Evolutionary conservation across 2,329 filamentous ascomycete genomes (phyloP).

Genomic region (Laburnicola sp.): DNA sequence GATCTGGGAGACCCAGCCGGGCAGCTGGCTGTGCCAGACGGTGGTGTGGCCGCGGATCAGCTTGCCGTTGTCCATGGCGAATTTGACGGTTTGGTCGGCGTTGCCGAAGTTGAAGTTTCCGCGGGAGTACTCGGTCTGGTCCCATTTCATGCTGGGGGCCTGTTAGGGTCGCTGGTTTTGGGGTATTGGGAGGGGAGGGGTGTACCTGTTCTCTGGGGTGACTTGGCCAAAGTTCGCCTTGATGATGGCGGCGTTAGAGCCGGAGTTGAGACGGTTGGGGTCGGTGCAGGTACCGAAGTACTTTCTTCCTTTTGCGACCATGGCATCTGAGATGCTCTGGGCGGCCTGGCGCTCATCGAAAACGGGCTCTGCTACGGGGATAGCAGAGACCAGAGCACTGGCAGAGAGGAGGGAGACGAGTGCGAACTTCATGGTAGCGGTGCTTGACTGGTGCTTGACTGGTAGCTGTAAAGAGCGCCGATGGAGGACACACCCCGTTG

Average conservation of each 20-base stretch:
- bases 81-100: constrained; percentile 62
- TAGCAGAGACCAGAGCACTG: constrained; percentile 33
- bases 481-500: not conserved
- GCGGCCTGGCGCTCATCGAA: constrained; percentile 38
- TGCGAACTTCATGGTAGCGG: constrained; percentile 37
- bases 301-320: constrained; percentile 66
- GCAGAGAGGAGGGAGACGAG: constrained; percentile 33
- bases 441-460: constrained; percentile 1
- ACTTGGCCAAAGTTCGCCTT: constrained; percentile 66
- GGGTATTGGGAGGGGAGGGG: not conserved
- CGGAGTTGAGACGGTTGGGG: constrained; percentile 55
- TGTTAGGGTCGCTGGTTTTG: constrained; percentile 4
- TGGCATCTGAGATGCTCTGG: constrained; percentile 58
- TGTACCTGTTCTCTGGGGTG: constrained; percentile 64
- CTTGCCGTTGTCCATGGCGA: constrained; percentile 61
- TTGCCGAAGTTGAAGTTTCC: constrained; percentile 54
- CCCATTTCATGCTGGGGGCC: constrained; percentile 66
- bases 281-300: constrained; percentile 67
- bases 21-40: constrained; percentile 61
- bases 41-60: constrained; percentile 67
- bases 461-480: not conserved
- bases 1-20: constrained; percentile 62
- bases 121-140: constrained; percentile 55
- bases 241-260: constrained; percentile 61
- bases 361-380: constrained; percentile 31